Conservation (phyloP, 2,329 filamentous ascomycete genomes). For the Pseudogymnoascus sp. region DNA sequence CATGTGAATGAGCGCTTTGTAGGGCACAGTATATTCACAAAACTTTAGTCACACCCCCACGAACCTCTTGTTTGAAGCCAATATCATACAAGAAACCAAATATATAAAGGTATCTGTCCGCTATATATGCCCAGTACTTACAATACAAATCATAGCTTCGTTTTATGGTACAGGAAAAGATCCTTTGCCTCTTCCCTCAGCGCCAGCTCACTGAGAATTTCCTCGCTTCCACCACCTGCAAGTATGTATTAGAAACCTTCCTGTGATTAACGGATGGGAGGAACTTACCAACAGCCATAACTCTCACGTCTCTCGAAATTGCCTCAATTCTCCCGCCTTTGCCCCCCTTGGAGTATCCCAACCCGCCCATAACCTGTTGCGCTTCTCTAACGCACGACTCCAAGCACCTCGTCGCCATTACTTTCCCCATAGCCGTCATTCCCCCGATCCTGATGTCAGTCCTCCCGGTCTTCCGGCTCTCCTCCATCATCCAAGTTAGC, state of each 20-base stretch:
- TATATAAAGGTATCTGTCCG: neutral
- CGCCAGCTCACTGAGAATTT: conserved; percentile 29
- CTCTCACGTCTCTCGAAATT: conserved; percentile 45
- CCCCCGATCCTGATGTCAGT: conserved; percentile 40
- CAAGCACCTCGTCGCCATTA: conserved; percentile 45
- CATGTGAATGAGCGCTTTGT: neutral
- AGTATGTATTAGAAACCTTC: conserved; percentile 11
- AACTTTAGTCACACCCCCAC: neutral
- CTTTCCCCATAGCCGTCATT: conserved; percentile 45
- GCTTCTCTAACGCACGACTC: conserved; percentile 49
- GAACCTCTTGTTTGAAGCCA: neutral
- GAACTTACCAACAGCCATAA: conserved; percentile 34
- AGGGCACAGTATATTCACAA: neutral
- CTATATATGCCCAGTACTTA: neutral
- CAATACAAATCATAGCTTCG: neutral
- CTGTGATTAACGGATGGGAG: neutral
- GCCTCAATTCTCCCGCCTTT: conserved; percentile 45
- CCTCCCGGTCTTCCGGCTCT: conserved; percentile 13
- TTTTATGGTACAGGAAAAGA: conserved; percentile 14
- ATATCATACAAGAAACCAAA: neutral
- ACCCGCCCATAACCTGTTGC: conserved; percentile 48
- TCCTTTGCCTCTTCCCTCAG: conserved; percentile 29
- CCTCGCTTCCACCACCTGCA: conserved; percentile 29
- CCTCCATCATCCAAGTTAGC: conserved; percentile 39
- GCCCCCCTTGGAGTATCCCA: conserved; percentile 44